These are phyloP conservation scores for Postia placenta DNA, from an alignment of 768 basidiomycete species.

Conservation along the genomic window DNA sequence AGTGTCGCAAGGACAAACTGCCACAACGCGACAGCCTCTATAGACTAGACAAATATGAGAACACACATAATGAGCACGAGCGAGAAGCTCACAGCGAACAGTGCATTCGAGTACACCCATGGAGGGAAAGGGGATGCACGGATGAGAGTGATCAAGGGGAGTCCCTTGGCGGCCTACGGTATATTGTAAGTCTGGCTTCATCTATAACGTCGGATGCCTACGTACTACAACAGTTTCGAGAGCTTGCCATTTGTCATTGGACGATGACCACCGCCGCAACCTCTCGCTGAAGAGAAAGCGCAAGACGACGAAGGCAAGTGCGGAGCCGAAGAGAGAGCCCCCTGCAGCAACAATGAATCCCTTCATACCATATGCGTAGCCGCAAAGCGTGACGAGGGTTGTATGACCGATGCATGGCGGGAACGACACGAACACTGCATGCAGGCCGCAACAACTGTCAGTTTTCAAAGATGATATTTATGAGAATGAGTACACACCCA, in stretches of 20 bases:
- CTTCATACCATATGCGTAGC: constrained; percentile 78
- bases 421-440: constrained; percentile 43
- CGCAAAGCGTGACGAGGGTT: constrained; percentile 59
- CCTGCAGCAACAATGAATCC: constrained; percentile 63
- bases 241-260: constrained; percentile 72
- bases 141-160: constrained; percentile 78
- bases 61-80: neutral
- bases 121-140: constrained; percentile 80
- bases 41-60: constrained; percentile 38
- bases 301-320: constrained; percentile 52
- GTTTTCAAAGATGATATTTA: no score
- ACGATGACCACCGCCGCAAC: constrained; percentile 52
- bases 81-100: constrained; percentile 60
- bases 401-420: constrained; percentile 66
- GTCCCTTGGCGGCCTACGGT: constrained; percentile 59
- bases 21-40: constrained; percentile 64
- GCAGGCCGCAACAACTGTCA: no score
- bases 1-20: constrained; percentile 75
- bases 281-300: constrained; percentile 51
- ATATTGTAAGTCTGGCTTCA: neutral
- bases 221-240: constrained; percentile 70
- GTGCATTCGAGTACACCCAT: constrained; percentile 80
- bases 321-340: constrained; percentile 60
- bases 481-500: constrained; percentile 39
- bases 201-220: constrained; percentile 1